Percentiles rank a stretch among this genome's conserved stretches.
Conservation (phyloP, 2,329 filamentous ascomycete species). For the Diaporthe capsici region DNA sequence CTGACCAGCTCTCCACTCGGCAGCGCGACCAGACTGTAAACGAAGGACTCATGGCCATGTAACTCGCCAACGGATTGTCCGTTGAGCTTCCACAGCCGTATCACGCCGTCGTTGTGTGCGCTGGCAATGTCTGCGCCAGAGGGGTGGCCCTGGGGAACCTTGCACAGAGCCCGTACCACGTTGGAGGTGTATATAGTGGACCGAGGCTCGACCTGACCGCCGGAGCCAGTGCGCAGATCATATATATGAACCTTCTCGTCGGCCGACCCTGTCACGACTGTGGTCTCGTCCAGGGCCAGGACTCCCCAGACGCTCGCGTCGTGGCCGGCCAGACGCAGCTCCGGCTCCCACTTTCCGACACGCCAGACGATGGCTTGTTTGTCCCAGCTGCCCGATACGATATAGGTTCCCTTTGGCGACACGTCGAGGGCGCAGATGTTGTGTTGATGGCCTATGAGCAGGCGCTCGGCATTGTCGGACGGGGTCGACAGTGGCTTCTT, state of each 20-base stretch:
- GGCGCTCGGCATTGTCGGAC: slow-evolving; percentile 84
- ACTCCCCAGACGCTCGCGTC: slow-evolving; percentile 92
- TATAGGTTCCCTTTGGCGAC: slow-evolving; percentile 76
- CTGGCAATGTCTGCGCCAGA: slow-evolving; percentile 94
- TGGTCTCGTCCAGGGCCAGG: slow-evolving; percentile 82
- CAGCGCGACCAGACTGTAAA: slow-evolving; percentile 85
- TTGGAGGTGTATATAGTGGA: slow-evolving; percentile 78
- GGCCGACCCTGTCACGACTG: slow-evolving; percentile 91
- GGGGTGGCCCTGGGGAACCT: slow-evolving; percentile 80
- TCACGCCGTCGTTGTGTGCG: slow-evolving; percentile 91
- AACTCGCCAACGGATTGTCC: slow-evolving; percentile 84
- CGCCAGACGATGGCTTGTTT: slow-evolving; percentile 88
- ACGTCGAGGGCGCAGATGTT: slow-evolving; percentile 93
- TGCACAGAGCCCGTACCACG: slow-evolving; percentile 89
- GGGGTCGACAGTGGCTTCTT: slow-evolving; percentile 77
- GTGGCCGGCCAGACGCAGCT: slow-evolving; percentile 80
- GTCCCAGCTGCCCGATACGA: slow-evolving; percentile 97
- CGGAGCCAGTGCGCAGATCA: slow-evolving; percentile 74
- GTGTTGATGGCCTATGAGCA: slow-evolving; percentile 87
- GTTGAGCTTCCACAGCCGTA: slow-evolving; percentile 87
- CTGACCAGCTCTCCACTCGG: slow-evolving; percentile 92
- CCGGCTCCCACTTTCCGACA: slow-evolving; percentile 86
- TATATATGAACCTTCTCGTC: slow-evolving; percentile 93
- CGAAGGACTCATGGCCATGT: slow-evolving; percentile 92
- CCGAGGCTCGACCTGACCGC: slow-evolving; percentile 64